Percentiles rank a stretch among this genome's conserved stretches.
Conservation (phyloP, 805 yeast species). For the Jamesozyma rosinii region DNA sequence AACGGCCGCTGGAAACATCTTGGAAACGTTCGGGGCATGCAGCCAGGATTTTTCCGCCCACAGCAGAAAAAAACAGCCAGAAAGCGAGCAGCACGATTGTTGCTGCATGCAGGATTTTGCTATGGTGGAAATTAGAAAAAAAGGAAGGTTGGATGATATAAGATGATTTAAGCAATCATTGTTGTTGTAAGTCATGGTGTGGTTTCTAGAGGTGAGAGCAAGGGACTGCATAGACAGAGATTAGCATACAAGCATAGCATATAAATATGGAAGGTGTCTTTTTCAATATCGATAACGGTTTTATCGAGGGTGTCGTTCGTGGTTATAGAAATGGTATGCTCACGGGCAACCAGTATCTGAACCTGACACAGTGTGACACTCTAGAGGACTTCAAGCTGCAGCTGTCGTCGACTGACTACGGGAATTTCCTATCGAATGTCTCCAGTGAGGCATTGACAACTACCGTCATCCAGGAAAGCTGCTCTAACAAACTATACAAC, state of each 20-base stretch:
- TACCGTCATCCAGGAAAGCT: slow-evolving; percentile 70
- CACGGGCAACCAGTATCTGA: slow-evolving; percentile 71
- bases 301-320: slow-evolving; percentile 86
- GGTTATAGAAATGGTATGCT: slow-evolving; percentile 85
- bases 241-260: no score
- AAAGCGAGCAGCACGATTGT: no score
- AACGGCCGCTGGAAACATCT: neutral
- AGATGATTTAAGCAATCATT: no score
- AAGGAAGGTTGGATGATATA: no score
- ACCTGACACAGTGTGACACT: slow-evolving; percentile 90
- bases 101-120: no score
- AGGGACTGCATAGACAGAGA: no score
- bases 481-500: slow-evolving; percentile 62
- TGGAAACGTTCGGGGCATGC: neutral
- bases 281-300: slow-evolving; percentile 86
- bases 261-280: slow-evolving; percentile 78
- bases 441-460: slow-evolving; percentile 74
- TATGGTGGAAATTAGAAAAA: no score
- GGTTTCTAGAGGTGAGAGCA: no score
- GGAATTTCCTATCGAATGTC: slow-evolving; percentile 75
- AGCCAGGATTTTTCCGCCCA: no score
- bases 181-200: no score
- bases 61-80: no score
- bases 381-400: slow-evolving; percentile 91
- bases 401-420: slow-evolving; percentile 91